Percentiles rank a stretch among this genome's conserved stretches.
Conservation (phyloP, 1,284 basidiomycete genomes). For the Puccinia hordei region DNA sequence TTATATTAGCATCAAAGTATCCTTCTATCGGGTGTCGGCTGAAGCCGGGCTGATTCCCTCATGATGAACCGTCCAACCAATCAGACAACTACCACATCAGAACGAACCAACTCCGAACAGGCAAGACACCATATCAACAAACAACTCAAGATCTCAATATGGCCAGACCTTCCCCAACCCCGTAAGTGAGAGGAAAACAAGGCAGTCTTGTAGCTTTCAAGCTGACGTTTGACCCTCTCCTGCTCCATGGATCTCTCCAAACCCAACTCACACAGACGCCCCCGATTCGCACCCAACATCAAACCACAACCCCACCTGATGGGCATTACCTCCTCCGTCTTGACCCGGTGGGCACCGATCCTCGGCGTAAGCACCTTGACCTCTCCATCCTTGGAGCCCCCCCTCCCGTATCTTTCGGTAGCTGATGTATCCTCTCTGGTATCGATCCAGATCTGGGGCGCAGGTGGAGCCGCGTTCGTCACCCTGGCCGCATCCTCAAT, state of each 20-base stretch:
- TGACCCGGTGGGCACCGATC: slow-evolving; percentile 28
- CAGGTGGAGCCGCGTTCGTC: slow-evolving; percentile 22
- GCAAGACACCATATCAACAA: neutral
- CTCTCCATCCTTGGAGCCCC: neutral
- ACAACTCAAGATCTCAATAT: neutral
- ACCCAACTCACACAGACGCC: too few relatives aligned
- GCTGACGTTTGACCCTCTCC: neutral
- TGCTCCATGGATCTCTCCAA: neutral
- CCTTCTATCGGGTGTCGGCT: slow-evolving; percentile 6
- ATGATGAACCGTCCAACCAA: too few relatives aligned
- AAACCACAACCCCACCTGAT: slow-evolving; percentile 42
- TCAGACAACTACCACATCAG: too few relatives aligned
- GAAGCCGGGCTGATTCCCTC: slow-evolving; percentile 8
- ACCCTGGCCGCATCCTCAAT: slow-evolving; percentile 43
- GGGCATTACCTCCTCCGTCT: slow-evolving; percentile 30
- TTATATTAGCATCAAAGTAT: slow-evolving; percentile 20
- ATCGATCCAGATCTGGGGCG: slow-evolving; percentile 30
- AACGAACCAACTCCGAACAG: too few relatives aligned
- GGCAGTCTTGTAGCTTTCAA: neutral
- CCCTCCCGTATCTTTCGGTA: neutral
- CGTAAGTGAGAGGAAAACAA: slow-evolving; percentile 3
- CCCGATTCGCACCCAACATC: slow-evolving; percentile 45
- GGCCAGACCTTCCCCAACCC: slow-evolving; percentile 18
- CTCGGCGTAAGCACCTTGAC: slow-evolving; percentile 15
- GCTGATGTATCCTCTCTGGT: neutral